Evolutionary conservation across 108 stramenopile genomes (phyloP).

Genomic region (Discostella stelligeroides): DNA sequence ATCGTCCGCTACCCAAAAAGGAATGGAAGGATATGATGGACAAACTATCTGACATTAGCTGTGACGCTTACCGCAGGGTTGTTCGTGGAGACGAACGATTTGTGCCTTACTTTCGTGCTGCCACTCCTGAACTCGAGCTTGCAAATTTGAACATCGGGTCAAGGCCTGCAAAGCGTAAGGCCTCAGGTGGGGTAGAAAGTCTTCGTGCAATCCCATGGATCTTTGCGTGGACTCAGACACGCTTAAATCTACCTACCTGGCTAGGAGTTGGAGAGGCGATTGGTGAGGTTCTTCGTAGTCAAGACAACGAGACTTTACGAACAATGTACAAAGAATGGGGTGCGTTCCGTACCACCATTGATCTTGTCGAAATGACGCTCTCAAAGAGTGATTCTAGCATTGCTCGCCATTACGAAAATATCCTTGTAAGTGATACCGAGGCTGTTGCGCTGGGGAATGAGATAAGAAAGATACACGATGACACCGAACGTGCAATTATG

Average conservation of each 20-base stretch:
- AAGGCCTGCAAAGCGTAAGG: constrained; percentile 94
- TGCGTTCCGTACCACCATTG: constrained; percentile 90
- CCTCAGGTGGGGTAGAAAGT: constrained; percentile 95
- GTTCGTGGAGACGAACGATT: constrained; percentile 89
- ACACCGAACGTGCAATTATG: constrained; percentile 78
- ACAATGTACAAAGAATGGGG: constrained; percentile 93
- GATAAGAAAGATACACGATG: constrained; percentile 72
- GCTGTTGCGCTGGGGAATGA: constrained; percentile 75
- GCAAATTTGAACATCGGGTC: constrained; percentile 95
- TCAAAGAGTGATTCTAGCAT: constrained; percentile 92
- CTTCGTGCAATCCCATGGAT: constrained; percentile 90
- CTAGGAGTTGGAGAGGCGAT: constrained; percentile 95
- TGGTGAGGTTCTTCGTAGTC: constrained; percentile 51
- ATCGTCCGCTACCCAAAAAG: constrained; percentile 54
- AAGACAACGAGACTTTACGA: constrained; percentile 61
- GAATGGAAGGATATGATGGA: constrained; percentile 89
- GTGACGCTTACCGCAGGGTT: constrained; percentile 88
- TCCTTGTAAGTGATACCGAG: constrained; percentile 77
- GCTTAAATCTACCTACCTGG: constrained; percentile 94
- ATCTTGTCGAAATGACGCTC: constrained; percentile 95
- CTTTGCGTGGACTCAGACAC: constrained; percentile 98
- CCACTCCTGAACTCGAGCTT: constrained; percentile 96
- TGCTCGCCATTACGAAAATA: constrained; percentile 88
- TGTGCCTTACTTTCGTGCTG: constrained; percentile 96
- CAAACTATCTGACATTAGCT: constrained; percentile 82